phyloP scores from a whole-genome alignment of 1,284 basidiomycete genomes.

The Erythrobasidium hasegawianum region DNA sequence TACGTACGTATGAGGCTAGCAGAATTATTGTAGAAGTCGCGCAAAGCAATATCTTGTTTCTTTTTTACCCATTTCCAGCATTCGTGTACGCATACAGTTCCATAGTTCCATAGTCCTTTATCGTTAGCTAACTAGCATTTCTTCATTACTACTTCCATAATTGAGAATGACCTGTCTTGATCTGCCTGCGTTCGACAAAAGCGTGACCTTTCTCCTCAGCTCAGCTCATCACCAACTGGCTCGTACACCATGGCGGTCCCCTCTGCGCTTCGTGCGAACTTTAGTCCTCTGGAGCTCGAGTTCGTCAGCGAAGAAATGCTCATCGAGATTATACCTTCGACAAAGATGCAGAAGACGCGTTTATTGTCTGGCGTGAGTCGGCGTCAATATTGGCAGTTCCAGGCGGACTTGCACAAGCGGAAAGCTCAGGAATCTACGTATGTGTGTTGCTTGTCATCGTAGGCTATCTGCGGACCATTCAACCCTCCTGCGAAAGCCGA shows the following conservation, averaged over 20 bases:
- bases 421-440: neutral
- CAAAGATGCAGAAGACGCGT: slow-evolving; percentile 33
- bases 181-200: too few species aligned
- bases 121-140: too few species aligned
- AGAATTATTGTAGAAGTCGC: too few species aligned
- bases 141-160: too few species aligned
- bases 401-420: neutral
- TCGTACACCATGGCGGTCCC: slow-evolving; percentile 24
- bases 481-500: slow-evolving; percentile 74
- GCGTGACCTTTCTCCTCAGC: too few species aligned
- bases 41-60: too few species aligned
- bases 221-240: too few species aligned
- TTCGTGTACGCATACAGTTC: too few species aligned
- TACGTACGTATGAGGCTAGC: too few species aligned
- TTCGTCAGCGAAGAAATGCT: slow-evolving; percentile 33
- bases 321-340: slow-evolving; percentile 35
- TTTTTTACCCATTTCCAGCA: too few species aligned
- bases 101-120: too few species aligned
- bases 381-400: neutral
- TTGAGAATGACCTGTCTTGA: too few species aligned
- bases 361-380: slow-evolving; percentile 23
- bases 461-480: slow-evolving; percentile 63
- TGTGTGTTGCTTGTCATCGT: neutral
- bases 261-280: slow-evolving; percentile 18
- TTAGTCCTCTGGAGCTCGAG: slow-evolving; percentile 34